Evolutionary conservation across 2,329 filamentous ascomycete genomes (phyloP), one percentile per base, ranked within the genome.

Genomic region (Penicillium sp.): DNA sequence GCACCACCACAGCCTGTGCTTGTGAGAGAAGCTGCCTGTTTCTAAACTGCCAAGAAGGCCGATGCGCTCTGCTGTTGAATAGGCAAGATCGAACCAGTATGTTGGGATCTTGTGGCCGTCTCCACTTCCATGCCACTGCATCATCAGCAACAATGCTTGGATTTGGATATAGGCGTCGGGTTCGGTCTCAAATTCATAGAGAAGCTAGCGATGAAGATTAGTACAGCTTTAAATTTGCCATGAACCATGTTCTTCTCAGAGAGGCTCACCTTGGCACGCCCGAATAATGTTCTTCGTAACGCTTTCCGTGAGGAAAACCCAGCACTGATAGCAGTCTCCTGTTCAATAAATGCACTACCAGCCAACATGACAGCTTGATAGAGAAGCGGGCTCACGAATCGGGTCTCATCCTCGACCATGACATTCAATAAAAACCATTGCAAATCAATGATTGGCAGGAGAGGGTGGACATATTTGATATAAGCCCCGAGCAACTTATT

Each of bases 51-150:
- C 32, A 4, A 53, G 51, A 5, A 58, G 53, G 14, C 45, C 53
- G 6, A 58, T 18, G 10, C 56, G 45, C 27, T 58, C 49, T 39
- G 56, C 56, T 13, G 56, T 58, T 10, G 56, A 58, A 30, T 53
- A 53, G 4, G 56, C 56, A 11, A 58, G 23, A n/a, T 57, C 54
- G 13, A 58, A 52, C 56, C 56, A 58, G 41, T 58, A 58, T 14
- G 44, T 47, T 16, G 56, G 56, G 16, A 18, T 45, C 42, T 58
- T 58, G 36, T 50, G 56, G 10, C 45, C 49, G 3, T 13, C n/a
- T 19, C 38, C 49, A 35, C 48, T 53, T 30, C 49, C 49, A 39
- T 58, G 54, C 56, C 56, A 58, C 23, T 57, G 47, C 34, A 47
- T 58, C 49, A 57, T 58, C 6, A 58, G 44, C n/a, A 57, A 11